phyloP scores from a whole-genome alignment of 2,329 filamentous ascomycete species.

The Pestalotiopsis sp. region DNA sequence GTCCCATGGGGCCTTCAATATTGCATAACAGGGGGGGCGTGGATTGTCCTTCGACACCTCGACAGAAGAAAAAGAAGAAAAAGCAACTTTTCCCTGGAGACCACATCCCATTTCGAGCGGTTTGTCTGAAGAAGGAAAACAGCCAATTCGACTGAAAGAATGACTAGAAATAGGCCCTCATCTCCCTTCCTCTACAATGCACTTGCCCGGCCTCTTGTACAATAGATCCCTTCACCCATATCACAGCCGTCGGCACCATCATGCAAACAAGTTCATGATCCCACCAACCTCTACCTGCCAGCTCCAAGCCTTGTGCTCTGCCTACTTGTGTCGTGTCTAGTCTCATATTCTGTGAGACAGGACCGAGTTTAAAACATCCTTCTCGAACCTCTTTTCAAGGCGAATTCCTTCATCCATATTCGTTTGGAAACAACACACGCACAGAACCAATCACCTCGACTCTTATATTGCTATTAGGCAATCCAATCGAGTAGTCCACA shows the following conservation, averaged over 20 bases:
- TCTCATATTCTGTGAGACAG: neutral
- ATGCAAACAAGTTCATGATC: slow-evolving; percentile 31
- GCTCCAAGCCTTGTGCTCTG: slow-evolving; percentile 19
- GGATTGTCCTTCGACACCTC: neutral
- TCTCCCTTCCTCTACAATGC: slow-evolving; percentile 30
- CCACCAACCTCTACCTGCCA: slow-evolving; percentile 21
- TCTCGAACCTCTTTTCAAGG: neutral
- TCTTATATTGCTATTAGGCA: neutral
- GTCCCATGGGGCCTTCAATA: neutral
- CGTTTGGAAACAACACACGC: neutral
- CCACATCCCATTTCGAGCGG: neutral
- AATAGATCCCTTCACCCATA: slow-evolving; percentile 26
- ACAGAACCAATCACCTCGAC: neutral
- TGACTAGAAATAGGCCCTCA: slow-evolving; percentile 13
- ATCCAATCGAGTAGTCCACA: slow-evolving; percentile 5
- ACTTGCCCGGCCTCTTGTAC: slow-evolving; percentile 30
- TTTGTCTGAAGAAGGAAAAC: slow-evolving; percentile 3
- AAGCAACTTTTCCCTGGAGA: neutral
- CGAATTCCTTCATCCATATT: neutral
- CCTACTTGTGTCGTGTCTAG: neutral
- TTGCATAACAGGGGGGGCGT: neutral
- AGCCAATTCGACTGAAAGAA: neutral
- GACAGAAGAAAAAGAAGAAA: neutral
- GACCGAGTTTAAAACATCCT: neutral
- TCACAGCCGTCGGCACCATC: slow-evolving; percentile 31